Conservation (phyloP, 345 rosid genomes). For the Syzygium aqueum region DNA sequence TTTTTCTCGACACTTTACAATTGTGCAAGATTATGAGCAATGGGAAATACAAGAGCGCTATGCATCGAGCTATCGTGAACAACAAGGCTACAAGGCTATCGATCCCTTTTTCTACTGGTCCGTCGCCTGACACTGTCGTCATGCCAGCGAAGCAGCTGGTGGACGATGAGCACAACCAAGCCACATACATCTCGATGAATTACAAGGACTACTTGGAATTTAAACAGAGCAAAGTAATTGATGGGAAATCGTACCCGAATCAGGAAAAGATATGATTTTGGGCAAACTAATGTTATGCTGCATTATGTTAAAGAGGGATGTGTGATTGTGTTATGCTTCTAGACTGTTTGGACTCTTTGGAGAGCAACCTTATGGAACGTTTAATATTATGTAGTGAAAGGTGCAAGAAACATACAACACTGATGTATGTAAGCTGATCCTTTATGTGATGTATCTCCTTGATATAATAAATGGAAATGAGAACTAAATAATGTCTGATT, state of each 20-base stretch:
- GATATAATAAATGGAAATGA: background rate
- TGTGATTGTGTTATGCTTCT: background rate
- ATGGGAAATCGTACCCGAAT: background rate
- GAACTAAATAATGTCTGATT: background rate
- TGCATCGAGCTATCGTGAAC: slow-evolving; percentile 1
- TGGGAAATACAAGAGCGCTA: background rate
- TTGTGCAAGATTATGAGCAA: background rate
- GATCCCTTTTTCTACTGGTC: background rate
- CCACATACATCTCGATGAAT: background rate
- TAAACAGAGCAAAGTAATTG: background rate
- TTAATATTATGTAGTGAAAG: background rate
- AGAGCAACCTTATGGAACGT: background rate
- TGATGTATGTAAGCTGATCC: background rate
- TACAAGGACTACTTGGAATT: slow-evolving; percentile 1
- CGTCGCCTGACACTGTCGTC: background rate
- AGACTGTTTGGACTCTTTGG: background rate
- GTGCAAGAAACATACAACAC: background rate
- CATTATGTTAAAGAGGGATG: background rate
- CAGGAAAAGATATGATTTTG: background rate
- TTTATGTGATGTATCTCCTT: background rate
- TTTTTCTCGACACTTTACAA: background rate
- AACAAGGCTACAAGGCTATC: background rate
- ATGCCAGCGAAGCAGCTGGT: background rate
- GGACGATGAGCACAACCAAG: background rate
- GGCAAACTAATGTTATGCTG: background rate